Base-by-base conservation (phyloP, 2,329 filamentous ascomycete species). In the Arthrobotrys sinensis region DNA sequence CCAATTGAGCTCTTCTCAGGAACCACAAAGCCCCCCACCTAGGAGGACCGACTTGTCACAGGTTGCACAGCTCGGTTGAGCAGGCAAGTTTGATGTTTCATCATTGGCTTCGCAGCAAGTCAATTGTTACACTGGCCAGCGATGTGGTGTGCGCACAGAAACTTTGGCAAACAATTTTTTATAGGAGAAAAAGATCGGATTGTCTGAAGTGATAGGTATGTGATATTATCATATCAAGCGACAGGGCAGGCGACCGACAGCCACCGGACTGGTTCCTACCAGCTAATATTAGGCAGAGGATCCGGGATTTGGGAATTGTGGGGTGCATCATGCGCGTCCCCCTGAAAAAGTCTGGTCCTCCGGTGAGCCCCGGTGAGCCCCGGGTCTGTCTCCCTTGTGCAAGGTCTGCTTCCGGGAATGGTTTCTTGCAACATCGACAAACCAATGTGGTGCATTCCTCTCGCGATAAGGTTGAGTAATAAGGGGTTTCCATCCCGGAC, bases 231-330 rank as follows among this genome's bases (percentile, higher is more conserved):
- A 24, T 60, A 43, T 60, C 62, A 48, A 66, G 60, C 70, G 70
- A 68, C 34, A 63, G 60, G 69, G 50, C 68, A 38, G 34, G 45
- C 48, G 48, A 72, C 68, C 12, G 45, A 64, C 69, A 65, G 60
- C 69, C 69, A 72, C 60, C 50, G 65, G 55, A 55, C 65, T 69
- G 65, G 73, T 77, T 71, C 73, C 73, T 60, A 60, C 55, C 55
- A 60, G 55, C 55, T 70, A 70, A 71, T 70, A 77, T 77, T 70
- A 77, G 57, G 64, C 67, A 66, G 50, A 75, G 62, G 57, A 66
- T 77, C 66, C 66, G 60, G 73, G 73, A 77, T 70, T 77, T 77
- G 72, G 72, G 72, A 76, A 76, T 64, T 77, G 73, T 65, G 73
- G 73, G 73, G 73, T 77, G 73, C 73, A 52, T 77, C 66, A 77